Evolutionary conservation across 495 filamentous ascomycete species (phyloP).

Genomic region (Neurospora tetraspora): DNA sequence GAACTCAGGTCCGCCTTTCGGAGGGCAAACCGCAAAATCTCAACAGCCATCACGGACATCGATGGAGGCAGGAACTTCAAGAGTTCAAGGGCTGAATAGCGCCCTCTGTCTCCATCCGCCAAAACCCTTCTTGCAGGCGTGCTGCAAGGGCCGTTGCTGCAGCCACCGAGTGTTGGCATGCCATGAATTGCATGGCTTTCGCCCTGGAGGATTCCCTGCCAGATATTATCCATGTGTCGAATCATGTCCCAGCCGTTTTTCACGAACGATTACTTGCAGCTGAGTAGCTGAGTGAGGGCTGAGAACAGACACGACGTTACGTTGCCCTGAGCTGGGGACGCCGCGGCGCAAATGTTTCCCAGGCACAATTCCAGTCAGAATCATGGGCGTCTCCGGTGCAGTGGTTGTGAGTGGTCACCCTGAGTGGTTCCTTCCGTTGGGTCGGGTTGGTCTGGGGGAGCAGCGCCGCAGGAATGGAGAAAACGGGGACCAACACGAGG

Average conservation of each 20-base stretch:
- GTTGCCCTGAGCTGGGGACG: background rate
- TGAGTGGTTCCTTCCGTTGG: background rate
- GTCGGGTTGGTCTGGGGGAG: background rate
- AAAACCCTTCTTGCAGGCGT: background rate
- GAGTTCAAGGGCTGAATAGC: background rate
- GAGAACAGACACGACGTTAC: background rate
- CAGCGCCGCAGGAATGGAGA: background rate
- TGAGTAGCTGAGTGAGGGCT: background rate
- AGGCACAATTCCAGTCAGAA: no score
- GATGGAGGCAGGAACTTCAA: background rate
- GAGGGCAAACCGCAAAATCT: background rate
- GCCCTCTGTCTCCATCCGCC: background rate
- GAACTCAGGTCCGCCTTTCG: background rate
- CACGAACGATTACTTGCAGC: background rate
- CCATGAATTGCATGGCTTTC: no score
- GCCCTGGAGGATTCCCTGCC: background rate
- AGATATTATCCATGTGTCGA: background rate
- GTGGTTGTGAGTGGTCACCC: slow-evolving; percentile 1
- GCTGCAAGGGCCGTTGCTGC: background rate
- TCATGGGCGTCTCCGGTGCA: background rate
- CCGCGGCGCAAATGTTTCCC: background rate
- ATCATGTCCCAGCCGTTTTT: background rate
- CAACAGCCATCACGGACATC: background rate
- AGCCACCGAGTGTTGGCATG: background rate
- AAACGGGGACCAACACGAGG: slow-evolving; percentile 5